phyloP scores from a whole-genome alignment of 2,329 filamentous ascomycete genomes.

The Trichoderma sp. region DNA sequence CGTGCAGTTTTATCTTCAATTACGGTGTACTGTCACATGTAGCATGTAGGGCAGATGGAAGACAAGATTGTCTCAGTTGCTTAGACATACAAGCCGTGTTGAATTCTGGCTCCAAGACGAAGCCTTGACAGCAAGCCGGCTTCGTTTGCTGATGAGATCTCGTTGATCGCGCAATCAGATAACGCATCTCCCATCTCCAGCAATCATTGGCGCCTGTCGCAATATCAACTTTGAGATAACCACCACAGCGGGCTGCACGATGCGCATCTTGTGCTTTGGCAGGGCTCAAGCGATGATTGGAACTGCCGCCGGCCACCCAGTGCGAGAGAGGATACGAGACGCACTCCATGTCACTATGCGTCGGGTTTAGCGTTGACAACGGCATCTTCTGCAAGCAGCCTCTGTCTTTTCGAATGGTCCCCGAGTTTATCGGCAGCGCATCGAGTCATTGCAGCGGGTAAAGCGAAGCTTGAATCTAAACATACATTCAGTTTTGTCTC shows the following conservation, averaged over 20 bases:
- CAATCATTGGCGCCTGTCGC: neutral
- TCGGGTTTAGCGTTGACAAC: neutral
- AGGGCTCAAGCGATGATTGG: neutral
- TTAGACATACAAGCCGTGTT: neutral
- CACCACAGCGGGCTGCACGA: neutral
- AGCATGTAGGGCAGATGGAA: too few species aligned
- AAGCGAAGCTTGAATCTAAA: neutral
- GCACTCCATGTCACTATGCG: neutral
- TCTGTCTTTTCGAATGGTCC: neutral
- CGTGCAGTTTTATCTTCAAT: neutral
- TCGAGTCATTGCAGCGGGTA: neutral
- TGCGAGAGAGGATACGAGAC: neutral
- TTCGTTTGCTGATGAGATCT: too few species aligned
- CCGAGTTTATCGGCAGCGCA: neutral
- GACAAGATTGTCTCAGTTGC: neutral
- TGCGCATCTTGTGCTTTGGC: neutral
- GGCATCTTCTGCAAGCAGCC: neutral
- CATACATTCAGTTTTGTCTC: neutral
- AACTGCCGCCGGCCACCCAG: neutral
- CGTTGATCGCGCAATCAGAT: neutral
- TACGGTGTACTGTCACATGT: neutral
- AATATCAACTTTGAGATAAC: neutral
- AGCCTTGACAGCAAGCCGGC: neutral
- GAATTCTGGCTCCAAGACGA: neutral
- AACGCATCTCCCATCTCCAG: neutral